phyloP scores from a whole-genome alignment of 768 basidiomycete species.

The Suillus paluster region DNA sequence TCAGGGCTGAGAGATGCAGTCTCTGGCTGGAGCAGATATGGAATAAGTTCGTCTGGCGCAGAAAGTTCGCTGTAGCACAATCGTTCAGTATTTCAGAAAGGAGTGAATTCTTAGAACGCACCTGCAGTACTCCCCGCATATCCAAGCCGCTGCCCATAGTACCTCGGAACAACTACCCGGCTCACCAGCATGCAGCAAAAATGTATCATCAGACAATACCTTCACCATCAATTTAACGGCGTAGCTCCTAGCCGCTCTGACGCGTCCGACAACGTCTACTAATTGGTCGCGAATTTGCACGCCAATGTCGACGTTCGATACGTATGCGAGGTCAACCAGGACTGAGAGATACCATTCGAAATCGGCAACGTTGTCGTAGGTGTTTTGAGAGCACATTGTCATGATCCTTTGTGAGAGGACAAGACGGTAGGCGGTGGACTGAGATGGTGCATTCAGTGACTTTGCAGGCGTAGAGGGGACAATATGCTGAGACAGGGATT shows the following conservation, averaged over 20 bases:
- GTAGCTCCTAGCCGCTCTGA: constrained; percentile 73
- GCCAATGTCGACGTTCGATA: constrained; percentile 82
- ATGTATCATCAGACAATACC: constrained; percentile 76
- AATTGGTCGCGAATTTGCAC: constrained; percentile 79
- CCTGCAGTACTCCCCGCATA: constrained; percentile 94
- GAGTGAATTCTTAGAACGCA: constrained; percentile 41
- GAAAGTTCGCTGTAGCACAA: constrained; percentile 63
- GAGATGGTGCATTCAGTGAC: constrained; percentile 54
- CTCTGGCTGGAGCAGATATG: constrained; percentile 66
- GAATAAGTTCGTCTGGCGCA: constrained; percentile 75
- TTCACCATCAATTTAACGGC: constrained; percentile 86
- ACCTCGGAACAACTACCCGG: constrained; percentile 82
- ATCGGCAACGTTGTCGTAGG: constrained; percentile 86
- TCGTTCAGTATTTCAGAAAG: constrained; percentile 7
- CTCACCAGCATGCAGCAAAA: constrained; percentile 69
- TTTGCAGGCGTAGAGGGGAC: constrained; percentile 43
- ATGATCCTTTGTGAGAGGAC: constrained; percentile 82
- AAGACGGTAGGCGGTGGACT: constrained; percentile 86
- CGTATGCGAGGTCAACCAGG: constrained; percentile 87
- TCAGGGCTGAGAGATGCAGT: constrained; percentile 62
- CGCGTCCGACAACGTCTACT: constrained; percentile 85
- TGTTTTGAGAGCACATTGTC: constrained; percentile 81
- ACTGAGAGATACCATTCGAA: constrained; percentile 99
- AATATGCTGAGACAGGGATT: constrained; percentile 57
- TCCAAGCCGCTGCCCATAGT: constrained; percentile 94